Conservation (phyloP, 108 stramenopile genomes). For the Pseudonitzschia pungens region DNA sequence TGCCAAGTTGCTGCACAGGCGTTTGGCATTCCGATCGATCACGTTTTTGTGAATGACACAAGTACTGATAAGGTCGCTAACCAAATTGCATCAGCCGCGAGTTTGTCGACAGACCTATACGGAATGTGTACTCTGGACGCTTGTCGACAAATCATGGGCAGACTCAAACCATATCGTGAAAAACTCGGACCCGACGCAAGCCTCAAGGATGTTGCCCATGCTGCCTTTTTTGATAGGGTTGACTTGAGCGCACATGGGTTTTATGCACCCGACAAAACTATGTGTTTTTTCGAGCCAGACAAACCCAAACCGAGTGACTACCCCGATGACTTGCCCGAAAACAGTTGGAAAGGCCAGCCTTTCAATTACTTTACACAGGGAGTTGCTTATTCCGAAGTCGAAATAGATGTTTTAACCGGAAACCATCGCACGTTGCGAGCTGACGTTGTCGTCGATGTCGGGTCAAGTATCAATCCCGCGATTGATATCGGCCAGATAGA, state of each 20-base stretch:
- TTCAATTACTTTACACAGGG: constrained; percentile 97
- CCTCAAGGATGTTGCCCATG: constrained; percentile 67
- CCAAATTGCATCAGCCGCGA: constrained; percentile 88
- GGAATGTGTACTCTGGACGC: constrained; percentile 97
- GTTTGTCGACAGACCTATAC: constrained; percentile 91
- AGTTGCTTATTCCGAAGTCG: constrained; percentile 84
- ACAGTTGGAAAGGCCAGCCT: constrained; percentile 87
- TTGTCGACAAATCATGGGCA: constrained; percentile 82
- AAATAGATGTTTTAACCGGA: constrained; percentile 91
- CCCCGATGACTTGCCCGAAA: constrained; percentile 74
- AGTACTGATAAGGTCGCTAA: constrained; percentile 92
- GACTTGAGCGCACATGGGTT: constrained; percentile 94
- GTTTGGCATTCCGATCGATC: constrained; percentile 80
- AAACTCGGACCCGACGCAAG: constrained; percentile 62
- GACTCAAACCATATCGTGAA: constrained; percentile 82
- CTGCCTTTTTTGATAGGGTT: constrained; percentile 83
- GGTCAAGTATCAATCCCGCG: constrained; percentile 91
- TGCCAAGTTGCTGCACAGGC: constrained; percentile 92
- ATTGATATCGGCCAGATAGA: constrained; percentile 97
- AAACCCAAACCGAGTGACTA: constrained; percentile 59
- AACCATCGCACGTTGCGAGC: constrained; percentile 78
- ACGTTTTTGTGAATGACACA: constrained; percentile 91
- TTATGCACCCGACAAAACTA: constrained; percentile 69
- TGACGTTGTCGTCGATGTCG: constrained; percentile 88
- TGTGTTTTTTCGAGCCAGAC: constrained; percentile 85